A percentile compares a stretch with the other conserved stretches of the same genome.
Evolutionary conservation across 495 filamentous ascomycete genomes (phyloP).

Genomic region (Penicillium psychrofluorescens): DNA sequence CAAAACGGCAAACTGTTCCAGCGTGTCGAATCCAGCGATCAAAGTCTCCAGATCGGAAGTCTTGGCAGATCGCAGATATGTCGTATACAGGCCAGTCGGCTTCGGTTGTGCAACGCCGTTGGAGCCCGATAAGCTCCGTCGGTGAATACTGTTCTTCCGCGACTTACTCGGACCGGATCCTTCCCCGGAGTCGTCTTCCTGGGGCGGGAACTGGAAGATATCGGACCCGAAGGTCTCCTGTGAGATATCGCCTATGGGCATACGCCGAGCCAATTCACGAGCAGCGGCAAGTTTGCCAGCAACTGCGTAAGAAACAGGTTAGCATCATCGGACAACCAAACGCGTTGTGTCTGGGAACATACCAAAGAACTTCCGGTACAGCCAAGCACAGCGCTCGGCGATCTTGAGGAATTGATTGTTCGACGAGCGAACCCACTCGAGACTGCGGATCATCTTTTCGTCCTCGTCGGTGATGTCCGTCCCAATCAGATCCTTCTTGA

Average conservation of each 20-base stretch:
- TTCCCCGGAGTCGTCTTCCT: constrained; percentile 16
- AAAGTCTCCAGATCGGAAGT: constrained; percentile 69
- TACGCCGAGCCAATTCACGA: constrained; percentile 45
- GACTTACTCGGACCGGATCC: constrained; percentile 27
- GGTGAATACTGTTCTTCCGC: constrained; percentile 16
- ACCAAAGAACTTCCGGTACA: constrained; percentile 56
- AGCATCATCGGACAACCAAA: neutral
- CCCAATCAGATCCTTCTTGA: constrained; percentile 61
- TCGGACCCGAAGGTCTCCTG: constrained; percentile 36
- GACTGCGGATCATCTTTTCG: constrained; percentile 62
- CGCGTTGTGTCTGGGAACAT: constrained; percentile 4
- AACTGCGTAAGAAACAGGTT: constrained; percentile 5
- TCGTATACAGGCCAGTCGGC: neutral
- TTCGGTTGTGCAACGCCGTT: constrained; percentile 1
- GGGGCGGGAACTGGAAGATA: constrained; percentile 23
- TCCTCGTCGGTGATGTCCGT: constrained; percentile 54
- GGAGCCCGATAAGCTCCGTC: constrained; percentile 17
- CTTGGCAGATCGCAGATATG: constrained; percentile 46
- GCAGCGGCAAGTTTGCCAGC: constrained; percentile 56
- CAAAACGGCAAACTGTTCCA: constrained; percentile 51
- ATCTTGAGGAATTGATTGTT: constrained; percentile 65
- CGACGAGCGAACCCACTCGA: constrained; percentile 78
- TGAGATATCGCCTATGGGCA: constrained; percentile 35
- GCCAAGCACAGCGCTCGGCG: constrained; percentile 54
- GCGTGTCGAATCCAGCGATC: constrained; percentile 54